Evolutionary conservation across 2,329 filamentous ascomycete genomes (phyloP).

Genomic region (Hymenoscyphus scutula): DNA sequence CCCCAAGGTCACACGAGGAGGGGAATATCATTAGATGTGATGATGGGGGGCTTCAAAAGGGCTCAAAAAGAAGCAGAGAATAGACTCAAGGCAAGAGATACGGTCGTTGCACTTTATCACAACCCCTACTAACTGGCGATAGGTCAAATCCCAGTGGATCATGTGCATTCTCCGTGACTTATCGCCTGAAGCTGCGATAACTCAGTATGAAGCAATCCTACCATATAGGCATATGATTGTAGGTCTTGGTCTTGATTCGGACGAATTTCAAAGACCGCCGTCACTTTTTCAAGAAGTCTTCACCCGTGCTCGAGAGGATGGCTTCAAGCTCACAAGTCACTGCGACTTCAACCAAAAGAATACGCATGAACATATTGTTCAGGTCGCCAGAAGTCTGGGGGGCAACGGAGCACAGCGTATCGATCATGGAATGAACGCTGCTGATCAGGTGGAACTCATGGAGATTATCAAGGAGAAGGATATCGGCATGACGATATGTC

Average conservation of each 20-base stretch:
- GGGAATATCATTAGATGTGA: conserved; percentile 58
- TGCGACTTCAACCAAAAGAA: conserved; percentile 66
- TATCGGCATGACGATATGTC: conserved; percentile 69
- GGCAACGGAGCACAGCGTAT: conserved; percentile 61
- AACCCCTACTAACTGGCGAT: conserved; percentile 6
- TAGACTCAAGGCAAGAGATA: conserved; percentile 55
- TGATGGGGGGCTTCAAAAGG: conserved; percentile 59
- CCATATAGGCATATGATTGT: conserved; percentile 36
- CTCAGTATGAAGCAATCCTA: conserved; percentile 42
- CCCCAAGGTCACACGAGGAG: conserved; percentile 68
- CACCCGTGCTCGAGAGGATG: conserved; percentile 47
- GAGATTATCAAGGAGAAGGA: conserved; percentile 37
- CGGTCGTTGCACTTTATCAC: background rate
- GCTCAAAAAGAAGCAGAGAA: conserved; percentile 57
- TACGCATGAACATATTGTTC: conserved; percentile 59
- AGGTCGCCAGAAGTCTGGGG: conserved; percentile 49
- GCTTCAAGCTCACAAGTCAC: conserved; percentile 63
- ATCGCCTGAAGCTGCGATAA: conserved; percentile 53
- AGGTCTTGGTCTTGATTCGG: conserved; percentile 65
- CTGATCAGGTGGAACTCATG: conserved; percentile 57
- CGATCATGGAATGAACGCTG: conserved; percentile 64
- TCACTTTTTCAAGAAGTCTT: conserved; percentile 61
- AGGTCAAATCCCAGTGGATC: conserved; percentile 53
- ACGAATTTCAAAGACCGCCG: conserved; percentile 53
- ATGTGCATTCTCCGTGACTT: conserved; percentile 71